Evolutionary conservation across 2,329 filamentous ascomycete species (phyloP).

Genomic region (Cyphellophora europaea): DNA sequence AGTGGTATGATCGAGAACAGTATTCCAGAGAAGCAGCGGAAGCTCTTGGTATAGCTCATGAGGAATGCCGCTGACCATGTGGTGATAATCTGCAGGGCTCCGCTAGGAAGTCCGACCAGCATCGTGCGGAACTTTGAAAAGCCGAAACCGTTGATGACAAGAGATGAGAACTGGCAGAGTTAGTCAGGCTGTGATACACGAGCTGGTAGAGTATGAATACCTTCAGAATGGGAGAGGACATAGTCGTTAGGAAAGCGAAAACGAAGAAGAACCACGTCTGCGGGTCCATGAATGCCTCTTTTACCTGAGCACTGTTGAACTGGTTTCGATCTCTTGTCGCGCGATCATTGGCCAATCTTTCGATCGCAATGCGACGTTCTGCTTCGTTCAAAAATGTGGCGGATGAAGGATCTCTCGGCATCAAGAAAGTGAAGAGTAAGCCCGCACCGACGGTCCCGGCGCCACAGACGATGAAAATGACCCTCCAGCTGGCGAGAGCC

Average conservation of each 20-base stretch:
- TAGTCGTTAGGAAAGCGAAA: not conserved
- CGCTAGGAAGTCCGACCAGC: not conserved
- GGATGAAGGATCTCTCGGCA: not conserved
- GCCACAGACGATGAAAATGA: not conserved
- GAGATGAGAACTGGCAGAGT: constrained; percentile 26
- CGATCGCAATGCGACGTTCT: constrained; percentile 46
- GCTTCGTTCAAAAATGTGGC: constrained; percentile 23
- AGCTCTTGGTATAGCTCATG: not conserved
- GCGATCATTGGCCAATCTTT: constrained; percentile 45
- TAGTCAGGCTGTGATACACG: constrained; percentile 32
- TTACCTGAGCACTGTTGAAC: constrained; percentile 43
- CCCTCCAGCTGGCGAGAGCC: not conserved
- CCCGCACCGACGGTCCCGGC: not conserved
- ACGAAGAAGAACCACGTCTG: constrained; percentile 29
- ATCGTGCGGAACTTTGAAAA: not conserved
- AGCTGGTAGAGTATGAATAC: not conserved
- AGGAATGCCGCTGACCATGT: not conserved
- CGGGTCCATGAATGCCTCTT: constrained; percentile 22
- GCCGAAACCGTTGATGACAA: not conserved
- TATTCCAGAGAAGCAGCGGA: not conserved
- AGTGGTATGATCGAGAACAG: not conserved
- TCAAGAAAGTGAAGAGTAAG: not conserved
- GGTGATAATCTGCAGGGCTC: not conserved
- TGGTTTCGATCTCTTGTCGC: constrained; percentile 43
- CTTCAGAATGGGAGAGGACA: not conserved